These are phyloP conservation scores for Aspergillus aculeatinus DNA, from an alignment of 2,329 filamentous ascomycete species.

Conservation along the genomic window DNA sequence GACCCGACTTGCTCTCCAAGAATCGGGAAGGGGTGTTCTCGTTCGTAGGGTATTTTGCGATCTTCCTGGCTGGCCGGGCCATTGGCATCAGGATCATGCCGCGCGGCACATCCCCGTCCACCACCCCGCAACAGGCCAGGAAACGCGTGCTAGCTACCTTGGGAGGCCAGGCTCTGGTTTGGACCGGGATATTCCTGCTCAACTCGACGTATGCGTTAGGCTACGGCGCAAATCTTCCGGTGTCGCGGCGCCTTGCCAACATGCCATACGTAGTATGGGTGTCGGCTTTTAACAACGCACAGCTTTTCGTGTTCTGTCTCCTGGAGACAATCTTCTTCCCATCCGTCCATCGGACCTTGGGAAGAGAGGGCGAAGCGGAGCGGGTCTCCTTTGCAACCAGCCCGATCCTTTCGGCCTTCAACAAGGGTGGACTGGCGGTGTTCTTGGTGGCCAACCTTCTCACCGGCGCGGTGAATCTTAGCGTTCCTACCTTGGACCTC, in stretches of 20 bases:
- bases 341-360: slow-evolving; percentile 59
- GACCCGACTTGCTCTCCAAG: slow-evolving; percentile 73
- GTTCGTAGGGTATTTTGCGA: slow-evolving; percentile 88
- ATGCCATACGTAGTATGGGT: slow-evolving; percentile 93
- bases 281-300: slow-evolving; percentile 82
- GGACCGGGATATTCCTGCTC: slow-evolving; percentile 68
- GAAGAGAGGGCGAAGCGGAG: slow-evolving; percentile 59
- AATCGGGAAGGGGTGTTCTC: slow-evolving; percentile 97
- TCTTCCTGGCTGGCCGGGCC: slow-evolving; percentile 87
- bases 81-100: slow-evolving; percentile 78
- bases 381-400: slow-evolving; percentile 72
- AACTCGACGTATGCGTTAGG: slow-evolving; percentile 69
- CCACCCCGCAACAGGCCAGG: slow-evolving; percentile 43
- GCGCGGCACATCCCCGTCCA: slow-evolving; percentile 50
- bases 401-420: slow-evolving; percentile 76
- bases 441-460: slow-evolving; percentile 87
- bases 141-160: slow-evolving; percentile 65
- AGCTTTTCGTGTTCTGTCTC: slow-evolving; percentile 74
- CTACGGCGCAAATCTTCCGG: slow-evolving; percentile 61
- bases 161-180: slow-evolving; percentile 63
- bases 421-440: slow-evolving; percentile 80
- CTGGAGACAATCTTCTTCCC: slow-evolving; percentile 80
- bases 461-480: slow-evolving; percentile 87
- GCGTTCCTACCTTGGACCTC: slow-evolving; percentile 75
- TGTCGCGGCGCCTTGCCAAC: slow-evolving; percentile 88